A percentile compares a stretch with the other conserved stretches of the same genome.
These are phyloP conservation scores for Vaccinium vitisidaea DNA, from an alignment of 148 eudicot species.

Conservation along the genomic window DNA sequence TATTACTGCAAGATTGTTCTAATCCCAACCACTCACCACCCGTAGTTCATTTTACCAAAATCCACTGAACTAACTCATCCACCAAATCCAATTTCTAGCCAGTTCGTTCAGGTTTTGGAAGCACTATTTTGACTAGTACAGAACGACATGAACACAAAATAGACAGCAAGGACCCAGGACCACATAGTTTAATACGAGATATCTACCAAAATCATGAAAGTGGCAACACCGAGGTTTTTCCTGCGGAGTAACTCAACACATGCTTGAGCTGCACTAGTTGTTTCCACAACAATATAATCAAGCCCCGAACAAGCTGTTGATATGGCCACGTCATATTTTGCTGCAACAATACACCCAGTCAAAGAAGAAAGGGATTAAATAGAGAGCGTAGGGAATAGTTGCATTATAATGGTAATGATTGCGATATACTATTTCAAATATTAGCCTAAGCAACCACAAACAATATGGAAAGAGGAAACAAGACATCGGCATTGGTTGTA, in stretches of 20 bases:
- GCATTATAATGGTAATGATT: neutral
- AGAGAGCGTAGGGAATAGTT: neutral
- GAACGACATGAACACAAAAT: neutral
- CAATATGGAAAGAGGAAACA: neutral
- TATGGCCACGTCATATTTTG: constrained; percentile 86
- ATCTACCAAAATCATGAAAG: constrained; percentile 95
- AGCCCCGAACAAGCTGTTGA: constrained; percentile 96
- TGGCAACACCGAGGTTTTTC: constrained; percentile 90
- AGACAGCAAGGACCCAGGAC: neutral
- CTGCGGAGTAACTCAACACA: constrained; percentile 90
- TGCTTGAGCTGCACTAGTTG: constrained; percentile 85
- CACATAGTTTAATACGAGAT: neutral
- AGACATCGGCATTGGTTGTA: neutral
- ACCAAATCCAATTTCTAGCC: neutral
- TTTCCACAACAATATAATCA: constrained; percentile 95
- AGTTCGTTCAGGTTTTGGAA: neutral
- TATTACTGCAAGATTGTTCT: neutral
- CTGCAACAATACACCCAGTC: constrained; percentile 38
- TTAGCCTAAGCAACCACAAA: neutral
- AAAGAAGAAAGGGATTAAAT: neutral
- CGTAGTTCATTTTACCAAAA: neutral
- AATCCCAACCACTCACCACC: neutral
- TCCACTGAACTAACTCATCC: neutral
- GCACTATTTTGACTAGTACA: neutral
- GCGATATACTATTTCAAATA: neutral